These are phyloP conservation scores for Nakazawaea wyomingensis DNA, from an alignment of 805 yeast species.

Conservation along the genomic window DNA sequence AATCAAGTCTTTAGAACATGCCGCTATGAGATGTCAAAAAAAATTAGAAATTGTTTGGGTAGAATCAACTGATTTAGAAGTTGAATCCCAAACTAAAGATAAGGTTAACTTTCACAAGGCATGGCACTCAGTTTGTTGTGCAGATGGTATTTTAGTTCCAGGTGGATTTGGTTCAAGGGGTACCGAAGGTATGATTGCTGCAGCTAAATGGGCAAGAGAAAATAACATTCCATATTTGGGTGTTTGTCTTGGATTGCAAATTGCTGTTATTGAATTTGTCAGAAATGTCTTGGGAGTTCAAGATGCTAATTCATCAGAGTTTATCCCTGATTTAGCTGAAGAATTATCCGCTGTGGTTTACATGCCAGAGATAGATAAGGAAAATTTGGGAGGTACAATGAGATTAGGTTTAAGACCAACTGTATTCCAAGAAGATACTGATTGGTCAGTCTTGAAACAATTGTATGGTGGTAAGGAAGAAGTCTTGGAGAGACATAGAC, in stretches of 20 bases:
- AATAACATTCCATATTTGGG: slow-evolving; percentile 92
- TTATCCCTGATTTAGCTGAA: slow-evolving; percentile 57
- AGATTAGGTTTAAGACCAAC: slow-evolving; percentile 94
- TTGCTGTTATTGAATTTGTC: slow-evolving; percentile 91
- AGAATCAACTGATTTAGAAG: slow-evolving; percentile 87
- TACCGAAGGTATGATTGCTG: slow-evolving; percentile 95
- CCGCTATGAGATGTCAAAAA: slow-evolving; percentile 85
- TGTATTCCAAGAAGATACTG: slow-evolving; percentile 62
- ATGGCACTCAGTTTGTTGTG: slow-evolving; percentile 88
- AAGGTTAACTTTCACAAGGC: slow-evolving; percentile 87
- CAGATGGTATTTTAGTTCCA: slow-evolving; percentile 96
- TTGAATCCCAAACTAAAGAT: slow-evolving; percentile 53
- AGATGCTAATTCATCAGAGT: slow-evolving; percentile 78
- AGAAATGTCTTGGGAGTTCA: slow-evolving; percentile 69
- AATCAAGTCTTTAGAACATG: slow-evolving; percentile 91
- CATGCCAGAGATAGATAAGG: slow-evolving; percentile 98
- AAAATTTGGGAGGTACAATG: slow-evolving; percentile 98
- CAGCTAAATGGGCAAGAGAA: slow-evolving; percentile 98
- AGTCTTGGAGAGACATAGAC: slow-evolving; percentile 94
- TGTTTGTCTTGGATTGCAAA: slow-evolving; percentile 94
- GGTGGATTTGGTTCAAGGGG: slow-evolving; percentile 99
- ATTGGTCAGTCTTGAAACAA: slow-evolving; percentile 66
- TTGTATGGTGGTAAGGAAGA: slow-evolving; percentile 67
- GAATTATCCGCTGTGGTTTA: slow-evolving; percentile 77
- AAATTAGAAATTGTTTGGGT: slow-evolving; percentile 91